Evolutionary conservation across 176 grass and related monocot genomes (phyloP), one percentile per base, ranked within the genome.

Genomic region (Musa troglodytarum): DNA sequence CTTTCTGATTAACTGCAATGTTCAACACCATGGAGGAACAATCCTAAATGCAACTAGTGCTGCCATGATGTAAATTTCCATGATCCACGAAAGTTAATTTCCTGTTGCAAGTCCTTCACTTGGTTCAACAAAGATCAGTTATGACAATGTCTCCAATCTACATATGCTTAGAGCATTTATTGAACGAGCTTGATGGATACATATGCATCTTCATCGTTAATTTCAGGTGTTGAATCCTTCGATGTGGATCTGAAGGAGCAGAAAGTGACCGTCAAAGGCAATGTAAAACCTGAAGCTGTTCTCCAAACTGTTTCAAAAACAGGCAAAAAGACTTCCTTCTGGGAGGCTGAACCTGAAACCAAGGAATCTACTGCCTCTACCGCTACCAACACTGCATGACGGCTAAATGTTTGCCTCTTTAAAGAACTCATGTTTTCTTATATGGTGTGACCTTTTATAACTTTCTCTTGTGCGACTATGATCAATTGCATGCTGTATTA

Each of bases 211-310:
- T 81, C 20, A 63, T 50, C 6, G n/a, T 25, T 4, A 12, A 28
- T 66, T 86, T 68, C 73, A 98, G 94, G 94, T 57, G 94, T 98
- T 15, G 94, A 98, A 14, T 85, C 90, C 5, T 98, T 85, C 13
- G 88, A 98, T 1, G 88, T 98, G 23, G 78, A 98, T 72, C 74
- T 93, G n/a, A 59, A 91, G 71, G 76, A 89, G 59, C 94, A 98
- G 78, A 98, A 98, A 76, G 90, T 98, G 56, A 98, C 90, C 1
- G 94, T 98, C 20, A 98, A 91, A 76, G 94, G 94, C 65, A 93
- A 98, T 53, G 86, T 98, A 23, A 89, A 81, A 11, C 88, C 90
- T 56, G 90, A 98, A 69, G 90, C 86, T 69, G 90, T 98, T 82
- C 77, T 98, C 43, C 90, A 93, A 56, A 98, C 94, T 14, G 90